Base-by-base conservation (phyloP, 352 stramenopile species). In the Plasmopara muralis region DNA sequence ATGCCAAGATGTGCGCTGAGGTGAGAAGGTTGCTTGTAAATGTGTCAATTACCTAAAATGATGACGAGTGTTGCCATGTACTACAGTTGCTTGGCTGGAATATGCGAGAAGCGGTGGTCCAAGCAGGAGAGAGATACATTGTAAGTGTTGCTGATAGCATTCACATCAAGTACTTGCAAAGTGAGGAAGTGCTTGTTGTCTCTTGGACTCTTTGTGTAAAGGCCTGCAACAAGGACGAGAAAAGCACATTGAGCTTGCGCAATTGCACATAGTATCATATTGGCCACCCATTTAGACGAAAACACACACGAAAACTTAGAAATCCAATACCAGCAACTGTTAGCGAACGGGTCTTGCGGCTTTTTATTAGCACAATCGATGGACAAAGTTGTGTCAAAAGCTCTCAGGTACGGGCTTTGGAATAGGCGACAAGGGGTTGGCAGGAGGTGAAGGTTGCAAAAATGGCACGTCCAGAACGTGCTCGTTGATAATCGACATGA, bases 61-160 rank as follows among this genome's bases (percentile, higher is more conserved):
- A 33, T 66, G 16, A 71, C 33, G 4, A 20, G 14, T 55, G 33
- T 10, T 28, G 53, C 29, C 43, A 43, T 31, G 45, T 39, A n/a
- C 28, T 58, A n/a, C 20, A 83, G 73, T 47, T 81, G 48, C 65
- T 83, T 40, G 70, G 70, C 6, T 83, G 73, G 73, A 81, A 83
- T 62, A 47, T 83, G 29, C 68, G 65, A 38, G 73, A 83, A 51
- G 47, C 75, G 8, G 73, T 84, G 37, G 62, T 67, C 38, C 73
- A 79, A 54, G 69, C 55, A 37, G 70, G 59, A 35, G 63, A 42
- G 50, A 70, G 60, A 46, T 82, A 76, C 57, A 65, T 62, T 35
- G 73, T 84, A 42, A 71, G 56, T 40, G 68, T 82, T 29, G 60
- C 64, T 37, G 68, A 64, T 42, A 50, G 50, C 31, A 60, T 84